Evolutionary conservation across 441 rosid genomes (phyloP).

Genomic region (Pelargonium australe): DNA sequence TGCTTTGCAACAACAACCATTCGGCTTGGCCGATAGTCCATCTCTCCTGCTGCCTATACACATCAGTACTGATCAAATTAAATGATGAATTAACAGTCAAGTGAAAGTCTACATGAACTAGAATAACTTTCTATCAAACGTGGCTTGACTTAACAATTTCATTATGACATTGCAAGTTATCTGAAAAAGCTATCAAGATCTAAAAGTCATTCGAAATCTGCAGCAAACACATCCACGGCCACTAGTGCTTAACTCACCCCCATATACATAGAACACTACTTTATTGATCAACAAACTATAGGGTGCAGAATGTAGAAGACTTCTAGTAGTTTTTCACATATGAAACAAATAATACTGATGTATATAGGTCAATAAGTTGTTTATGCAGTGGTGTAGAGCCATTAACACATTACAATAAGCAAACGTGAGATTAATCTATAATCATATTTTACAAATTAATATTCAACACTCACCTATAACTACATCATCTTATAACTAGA

Average conservation of each 20-base stretch:
- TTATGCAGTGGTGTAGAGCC: background rate
- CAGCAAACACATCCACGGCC: background rate
- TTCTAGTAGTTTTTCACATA: background rate
- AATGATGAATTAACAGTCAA: background rate
- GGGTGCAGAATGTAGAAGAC: too few species aligned
- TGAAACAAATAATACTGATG: background rate
- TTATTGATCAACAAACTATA: background rate
- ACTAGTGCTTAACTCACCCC: background rate
- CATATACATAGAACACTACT: background rate
- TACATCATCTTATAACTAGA: background rate
- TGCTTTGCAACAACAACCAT: conserved; percentile 65
- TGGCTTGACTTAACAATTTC: background rate
- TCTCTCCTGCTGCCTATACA: conserved; percentile 74
- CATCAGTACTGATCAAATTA: background rate
- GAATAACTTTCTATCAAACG: background rate
- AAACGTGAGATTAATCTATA: background rate
- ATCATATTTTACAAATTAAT: background rate
- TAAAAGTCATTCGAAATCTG: background rate
- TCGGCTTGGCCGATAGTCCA: conserved; percentile 62
- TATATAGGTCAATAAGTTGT: background rate
- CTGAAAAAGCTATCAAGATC: background rate
- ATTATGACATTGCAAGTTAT: background rate
- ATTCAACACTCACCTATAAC: background rate
- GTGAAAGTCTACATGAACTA: background rate
- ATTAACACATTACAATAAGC: background rate